Conservation (phyloP, 2,329 filamentous ascomycete genomes). For the Fusarium lyarnte region DNA sequence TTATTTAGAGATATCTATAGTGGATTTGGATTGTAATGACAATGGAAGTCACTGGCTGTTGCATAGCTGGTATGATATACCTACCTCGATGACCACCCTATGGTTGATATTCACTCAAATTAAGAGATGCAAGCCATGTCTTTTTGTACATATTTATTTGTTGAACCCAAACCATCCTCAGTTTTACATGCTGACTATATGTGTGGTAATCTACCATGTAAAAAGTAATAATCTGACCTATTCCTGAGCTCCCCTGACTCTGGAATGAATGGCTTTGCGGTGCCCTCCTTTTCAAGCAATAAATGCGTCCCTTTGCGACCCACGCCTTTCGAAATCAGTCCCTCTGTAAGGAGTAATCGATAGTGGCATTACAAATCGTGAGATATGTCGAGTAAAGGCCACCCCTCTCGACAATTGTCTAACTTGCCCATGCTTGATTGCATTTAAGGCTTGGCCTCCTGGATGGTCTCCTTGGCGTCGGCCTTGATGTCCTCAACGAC, state of each 20-base stretch:
- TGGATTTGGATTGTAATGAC: constrained; percentile 8
- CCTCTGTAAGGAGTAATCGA: background rate
- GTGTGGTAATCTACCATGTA: constrained; percentile 4
- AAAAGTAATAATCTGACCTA: constrained; percentile 5
- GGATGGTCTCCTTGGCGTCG: constrained; percentile 48
- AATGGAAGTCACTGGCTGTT: background rate
- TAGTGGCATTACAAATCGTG: constrained; percentile 1
- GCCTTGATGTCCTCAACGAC: constrained; percentile 55
- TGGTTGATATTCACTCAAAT: background rate
- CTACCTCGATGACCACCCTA: background rate
- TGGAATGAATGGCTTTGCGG: constrained; percentile 1
- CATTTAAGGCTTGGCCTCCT: constrained; percentile 40
- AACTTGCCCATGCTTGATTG: background rate
- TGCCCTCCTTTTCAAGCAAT: constrained; percentile 11
- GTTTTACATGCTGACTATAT: background rate
- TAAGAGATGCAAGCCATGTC: background rate
- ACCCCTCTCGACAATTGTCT: background rate
- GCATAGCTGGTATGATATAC: background rate
- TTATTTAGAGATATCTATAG: constrained; percentile 17
- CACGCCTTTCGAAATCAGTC: background rate
- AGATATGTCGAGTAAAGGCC: constrained; percentile 4
- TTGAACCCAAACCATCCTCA: constrained; percentile 11
- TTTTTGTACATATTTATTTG: constrained; percentile 13
- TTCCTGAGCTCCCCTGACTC: constrained; percentile 5
- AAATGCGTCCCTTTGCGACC: background rate